These are phyloP conservation scores for Amniculicola lignicola DNA, from an alignment of 495 filamentous ascomycete species.

Conservation along the genomic window DNA sequence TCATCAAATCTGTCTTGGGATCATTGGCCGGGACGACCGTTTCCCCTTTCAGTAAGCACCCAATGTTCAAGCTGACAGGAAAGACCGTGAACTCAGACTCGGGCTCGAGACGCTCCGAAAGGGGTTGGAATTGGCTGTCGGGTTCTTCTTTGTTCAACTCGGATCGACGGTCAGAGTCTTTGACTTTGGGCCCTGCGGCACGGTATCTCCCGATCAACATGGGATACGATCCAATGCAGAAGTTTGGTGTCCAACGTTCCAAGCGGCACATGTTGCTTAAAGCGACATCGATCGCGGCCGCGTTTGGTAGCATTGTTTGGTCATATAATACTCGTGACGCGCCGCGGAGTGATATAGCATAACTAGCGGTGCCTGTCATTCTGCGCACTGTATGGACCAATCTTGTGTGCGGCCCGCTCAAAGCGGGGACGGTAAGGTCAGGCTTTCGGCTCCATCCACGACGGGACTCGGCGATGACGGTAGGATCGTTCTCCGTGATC, in stretches of 20 bases:
- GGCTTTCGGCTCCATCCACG: conserved; percentile 12
- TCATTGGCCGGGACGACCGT: conserved; percentile 1
- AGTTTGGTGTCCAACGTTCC: conserved; percentile 1
- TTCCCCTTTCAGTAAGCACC: not conserved
- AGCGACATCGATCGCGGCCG: conserved; percentile 12
- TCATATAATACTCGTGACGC: conserved; percentile 16
- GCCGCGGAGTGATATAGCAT: conserved; percentile 14
- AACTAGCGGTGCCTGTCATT: not conserved
- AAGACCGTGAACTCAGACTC: conserved; percentile 18
- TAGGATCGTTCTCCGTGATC: conserved; percentile 17
- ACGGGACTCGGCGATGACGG: conserved; percentile 2
- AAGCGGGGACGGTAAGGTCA: conserved; percentile 2
- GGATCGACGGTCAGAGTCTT: conserved; percentile 10
- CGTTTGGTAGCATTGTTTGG: conserved; percentile 13
- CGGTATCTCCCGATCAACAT: conserved; percentile 18
- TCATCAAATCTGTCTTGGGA: conserved; percentile 3
- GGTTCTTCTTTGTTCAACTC: not conserved
- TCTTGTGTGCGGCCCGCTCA: conserved; percentile 1
- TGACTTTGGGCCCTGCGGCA: conserved; percentile 2
- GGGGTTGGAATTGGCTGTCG: not conserved
- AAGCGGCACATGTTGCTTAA: conserved; percentile 1
- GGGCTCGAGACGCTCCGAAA: not conserved
- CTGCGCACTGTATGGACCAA: conserved; percentile 1
- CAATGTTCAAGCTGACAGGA: conserved; percentile 8
- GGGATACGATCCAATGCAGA: conserved; percentile 20